A percentile compares a stretch with the other conserved stretches of the same genome.
Conservation (phyloP, 1,284 basidiomycete genomes). For the Vanrija humicola region DNA sequence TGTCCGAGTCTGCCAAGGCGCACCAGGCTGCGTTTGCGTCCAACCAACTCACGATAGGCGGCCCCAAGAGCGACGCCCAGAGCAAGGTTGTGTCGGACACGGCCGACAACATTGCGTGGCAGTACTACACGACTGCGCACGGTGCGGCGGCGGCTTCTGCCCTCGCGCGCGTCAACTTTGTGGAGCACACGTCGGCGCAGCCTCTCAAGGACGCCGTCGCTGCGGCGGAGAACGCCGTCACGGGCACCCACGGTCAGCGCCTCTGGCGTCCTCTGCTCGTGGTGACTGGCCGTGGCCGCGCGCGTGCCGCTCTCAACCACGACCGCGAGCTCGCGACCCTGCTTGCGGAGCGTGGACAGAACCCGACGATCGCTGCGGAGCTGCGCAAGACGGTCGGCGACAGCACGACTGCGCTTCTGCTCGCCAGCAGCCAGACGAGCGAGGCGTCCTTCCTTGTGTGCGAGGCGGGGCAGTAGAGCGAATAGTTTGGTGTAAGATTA, state of each 20-base stretch:
- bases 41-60: slow-evolving; percentile 43
- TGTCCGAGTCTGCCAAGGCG: slow-evolving; percentile 29
- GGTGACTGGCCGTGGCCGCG: slow-evolving; percentile 65
- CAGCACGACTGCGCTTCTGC: slow-evolving; percentile 67
- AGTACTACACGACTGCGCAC: slow-evolving; percentile 34
- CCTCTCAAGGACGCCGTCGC: slow-evolving; percentile 54
- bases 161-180: slow-evolving; percentile 33
- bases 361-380: slow-evolving; percentile 55
- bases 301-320: slow-evolving; percentile 60
- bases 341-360: slow-evolving; percentile 58
- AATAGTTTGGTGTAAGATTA: too few relatives aligned
- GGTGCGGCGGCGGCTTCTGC: slow-evolving; percentile 12
- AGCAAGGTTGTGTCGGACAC: slow-evolving; percentile 44
- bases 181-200: slow-evolving; percentile 25
- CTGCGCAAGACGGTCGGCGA: slow-evolving; percentile 78
- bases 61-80: slow-evolving; percentile 29
- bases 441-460: slow-evolving; percentile 65
- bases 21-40: slow-evolving; percentile 43
- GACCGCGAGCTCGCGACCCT: slow-evolving; percentile 60
- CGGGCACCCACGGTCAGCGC: slow-evolving; percentile 52
- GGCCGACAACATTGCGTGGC: slow-evolving; percentile 50
- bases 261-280: slow-evolving; percentile 57
- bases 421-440: slow-evolving; percentile 53
- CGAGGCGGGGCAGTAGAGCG: slow-evolving; percentile 54
- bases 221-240: slow-evolving; percentile 55